These are phyloP conservation scores for Vitis riparia DNA, from an alignment of 164 flowering plant genomes.

Conservation along the genomic window DNA sequence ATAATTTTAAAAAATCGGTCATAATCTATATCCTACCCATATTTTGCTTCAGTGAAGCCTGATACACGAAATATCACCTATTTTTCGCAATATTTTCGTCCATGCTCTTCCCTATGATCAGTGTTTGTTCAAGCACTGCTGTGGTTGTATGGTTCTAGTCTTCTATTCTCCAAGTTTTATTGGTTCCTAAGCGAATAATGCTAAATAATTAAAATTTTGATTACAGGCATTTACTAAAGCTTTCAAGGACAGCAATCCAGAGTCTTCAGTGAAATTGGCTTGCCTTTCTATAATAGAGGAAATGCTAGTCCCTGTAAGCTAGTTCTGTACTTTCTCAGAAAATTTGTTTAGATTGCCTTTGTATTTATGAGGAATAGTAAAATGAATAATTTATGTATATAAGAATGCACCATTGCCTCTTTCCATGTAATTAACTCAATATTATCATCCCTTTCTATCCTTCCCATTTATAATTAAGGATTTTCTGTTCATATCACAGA, in stretches of 20 bases:
- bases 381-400: too few relatives aligned
- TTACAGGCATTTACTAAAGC: conserved; percentile 79
- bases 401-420: too few relatives aligned
- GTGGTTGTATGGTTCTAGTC: background rate
- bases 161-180: background rate
- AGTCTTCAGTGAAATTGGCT: conserved; percentile 62
- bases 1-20: too few relatives aligned
- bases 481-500: conserved; percentile 23
- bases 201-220: background rate
- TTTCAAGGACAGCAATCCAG: conserved; percentile 56
- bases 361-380: too few relatives aligned
- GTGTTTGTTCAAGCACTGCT: too few relatives aligned
- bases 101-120: too few relatives aligned
- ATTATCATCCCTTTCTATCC: background rate
- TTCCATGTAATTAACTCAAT: too few relatives aligned
- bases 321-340: background rate
- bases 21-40: too few relatives aligned
- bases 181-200: background rate
- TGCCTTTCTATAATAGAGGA: conserved; percentile 70
- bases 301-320: conserved; percentile 73
- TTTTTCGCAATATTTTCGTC: too few relatives aligned
- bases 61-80: too few relatives aligned
- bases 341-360: too few relatives aligned
- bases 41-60: too few relatives aligned
- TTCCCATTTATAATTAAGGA: background rate